Percentiles rank a stretch among this genome's conserved stretches.
phyloP scores from a whole-genome alignment of 129 eudicot species.

The Artemisia tridentata region DNA sequence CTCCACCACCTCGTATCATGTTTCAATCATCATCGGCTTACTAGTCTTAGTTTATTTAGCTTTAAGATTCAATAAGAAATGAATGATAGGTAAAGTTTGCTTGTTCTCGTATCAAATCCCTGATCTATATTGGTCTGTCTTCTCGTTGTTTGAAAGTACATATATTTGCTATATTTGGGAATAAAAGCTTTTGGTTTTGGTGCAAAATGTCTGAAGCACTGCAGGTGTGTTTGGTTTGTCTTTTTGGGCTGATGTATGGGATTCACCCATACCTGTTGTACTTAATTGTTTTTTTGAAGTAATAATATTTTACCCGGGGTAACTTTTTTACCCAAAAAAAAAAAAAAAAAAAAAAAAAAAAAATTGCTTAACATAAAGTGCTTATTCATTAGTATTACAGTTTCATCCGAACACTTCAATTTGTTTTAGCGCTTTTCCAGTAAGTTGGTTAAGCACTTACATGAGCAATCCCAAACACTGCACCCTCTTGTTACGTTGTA shows the following conservation, averaged over 20 bases:
- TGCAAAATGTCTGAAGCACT: neutral
- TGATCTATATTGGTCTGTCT: neutral
- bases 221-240: too few relatives aligned
- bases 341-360: too few relatives aligned
- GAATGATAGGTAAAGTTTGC: constrained; percentile 10
- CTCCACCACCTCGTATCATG: constrained; percentile 43
- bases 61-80: constrained; percentile 4
- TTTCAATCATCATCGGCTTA: constrained; percentile 22
- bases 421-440: too few relatives aligned
- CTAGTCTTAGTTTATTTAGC: constrained; percentile 9
- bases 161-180: constrained; percentile 8
- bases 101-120: neutral
- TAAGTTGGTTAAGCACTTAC: too few relatives aligned
- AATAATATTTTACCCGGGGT: too few relatives aligned
- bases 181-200: neutral
- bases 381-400: neutral
- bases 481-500: too few relatives aligned
- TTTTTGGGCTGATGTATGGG: too few relatives aligned
- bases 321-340: too few relatives aligned
- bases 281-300: too few relatives aligned
- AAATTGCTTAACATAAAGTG: neutral
- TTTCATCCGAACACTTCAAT: too few relatives aligned
- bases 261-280: too few relatives aligned
- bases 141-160: constrained; percentile 4
- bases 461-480: too few relatives aligned